A percentile compares a stretch with the other conserved stretches of the same genome.
Evolutionary conservation across 2,329 filamentous ascomycete species (phyloP).

Genomic region (Teratosphaeriaceae sp.): DNA sequence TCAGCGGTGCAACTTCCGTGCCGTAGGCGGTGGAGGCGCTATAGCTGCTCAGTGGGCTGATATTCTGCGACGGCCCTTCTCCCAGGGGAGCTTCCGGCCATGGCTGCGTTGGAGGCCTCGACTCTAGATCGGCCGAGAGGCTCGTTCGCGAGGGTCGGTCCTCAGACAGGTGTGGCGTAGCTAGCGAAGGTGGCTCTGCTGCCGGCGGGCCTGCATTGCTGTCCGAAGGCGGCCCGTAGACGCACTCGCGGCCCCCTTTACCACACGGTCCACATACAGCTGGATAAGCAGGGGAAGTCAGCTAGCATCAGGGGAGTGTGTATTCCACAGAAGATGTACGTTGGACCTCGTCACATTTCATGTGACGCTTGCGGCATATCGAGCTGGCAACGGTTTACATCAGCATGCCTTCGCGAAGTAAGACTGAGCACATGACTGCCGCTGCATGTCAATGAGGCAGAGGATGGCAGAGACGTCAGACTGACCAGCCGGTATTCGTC

Average conservation of each 20-base stretch:
- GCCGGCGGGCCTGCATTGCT: background rate
- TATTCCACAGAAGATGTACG: constrained; percentile 11
- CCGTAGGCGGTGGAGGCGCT: constrained; percentile 24
- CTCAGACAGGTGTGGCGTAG: too few species aligned
- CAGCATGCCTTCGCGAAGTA: constrained; percentile 4
- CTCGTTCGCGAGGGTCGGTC: background rate
- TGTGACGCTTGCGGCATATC: constrained; percentile 34
- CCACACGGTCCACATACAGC: constrained; percentile 38
- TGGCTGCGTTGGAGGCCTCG: background rate
- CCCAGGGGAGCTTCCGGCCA: constrained; percentile 10
- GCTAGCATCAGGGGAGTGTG: background rate
- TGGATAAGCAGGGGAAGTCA: background rate
- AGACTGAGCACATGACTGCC: too few species aligned
- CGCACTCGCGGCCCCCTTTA: constrained; percentile 38
- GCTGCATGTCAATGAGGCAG: too few species aligned
- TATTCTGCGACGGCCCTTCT: constrained; percentile 13
- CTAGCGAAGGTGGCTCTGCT: too few species aligned
- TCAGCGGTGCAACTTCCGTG: constrained; percentile 38
- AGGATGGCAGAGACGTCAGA: too few species aligned
- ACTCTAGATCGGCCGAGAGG: background rate
- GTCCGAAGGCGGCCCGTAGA: constrained; percentile 25
- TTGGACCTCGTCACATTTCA: constrained; percentile 46
- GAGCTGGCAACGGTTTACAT: constrained; percentile 10
- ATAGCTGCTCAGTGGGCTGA: constrained; percentile 22
- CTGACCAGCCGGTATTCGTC: constrained; percentile 19